Conservation (phyloP, 2,329 filamentous ascomycete species). For the Exophiala mesophila region DNA sequence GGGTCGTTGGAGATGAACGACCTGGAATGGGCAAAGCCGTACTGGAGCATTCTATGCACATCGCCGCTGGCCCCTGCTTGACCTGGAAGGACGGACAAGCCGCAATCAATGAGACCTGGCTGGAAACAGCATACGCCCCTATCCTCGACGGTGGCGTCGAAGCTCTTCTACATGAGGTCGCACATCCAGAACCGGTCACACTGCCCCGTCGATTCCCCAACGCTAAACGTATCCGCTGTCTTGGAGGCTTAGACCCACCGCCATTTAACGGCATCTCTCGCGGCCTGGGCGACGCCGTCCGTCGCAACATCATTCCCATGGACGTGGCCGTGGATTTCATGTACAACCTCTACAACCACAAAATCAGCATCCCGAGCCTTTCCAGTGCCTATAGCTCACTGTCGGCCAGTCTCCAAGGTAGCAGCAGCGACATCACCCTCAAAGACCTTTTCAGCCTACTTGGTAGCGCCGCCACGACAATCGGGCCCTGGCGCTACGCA, state of each 20-base stretch:
- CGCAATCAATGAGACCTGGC: slow-evolving; percentile 17
- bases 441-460: slow-evolving; percentile 15
- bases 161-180: slow-evolving; percentile 18
- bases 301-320: slow-evolving; percentile 14
- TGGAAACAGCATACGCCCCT: slow-evolving; percentile 20
- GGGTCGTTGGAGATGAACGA: slow-evolving; percentile 19
- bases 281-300: slow-evolving; percentile 19
- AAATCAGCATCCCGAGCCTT: neutral
- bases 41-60: slow-evolving; percentile 22
- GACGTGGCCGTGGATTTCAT: slow-evolving; percentile 15
- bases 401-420: too few species aligned
- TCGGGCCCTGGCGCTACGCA: slow-evolving; percentile 17
- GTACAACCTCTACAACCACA: slow-evolving; percentile 2
- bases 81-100: slow-evolving; percentile 15
- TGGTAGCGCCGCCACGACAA: neutral
- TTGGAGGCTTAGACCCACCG: slow-evolving; percentile 12
- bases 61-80: slow-evolving; percentile 20
- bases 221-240: slow-evolving; percentile 14
- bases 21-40: slow-evolving; percentile 17
- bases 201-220: slow-evolving; percentile 16
- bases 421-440: slow-evolving; percentile 14
- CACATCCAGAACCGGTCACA: slow-evolving; percentile 22
- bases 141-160: slow-evolving; percentile 2
- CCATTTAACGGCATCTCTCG: slow-evolving; percentile 20
- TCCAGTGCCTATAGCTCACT: too few species aligned